These are phyloP conservation scores for Akebia trifoliata DNA, from an alignment of 164 flowering plant genomes.

Conservation along the genomic window DNA sequence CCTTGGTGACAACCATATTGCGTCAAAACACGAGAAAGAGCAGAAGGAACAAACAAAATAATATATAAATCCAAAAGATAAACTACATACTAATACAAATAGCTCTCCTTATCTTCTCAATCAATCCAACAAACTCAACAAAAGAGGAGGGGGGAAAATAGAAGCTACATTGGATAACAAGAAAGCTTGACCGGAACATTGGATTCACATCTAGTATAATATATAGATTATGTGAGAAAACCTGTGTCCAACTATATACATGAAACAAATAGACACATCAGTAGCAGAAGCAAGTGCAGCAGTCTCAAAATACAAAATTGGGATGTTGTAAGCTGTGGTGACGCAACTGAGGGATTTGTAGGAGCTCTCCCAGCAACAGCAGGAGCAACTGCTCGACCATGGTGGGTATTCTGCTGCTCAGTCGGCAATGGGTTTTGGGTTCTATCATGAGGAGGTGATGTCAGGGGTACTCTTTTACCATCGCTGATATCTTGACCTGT, in stretches of 20 bases:
- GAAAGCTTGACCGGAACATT: no score
- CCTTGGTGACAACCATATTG: no score
- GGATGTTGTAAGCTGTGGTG: constrained; percentile 15
- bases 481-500: constrained; percentile 56
- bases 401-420: constrained; percentile 58
- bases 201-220: constrained; percentile 18
- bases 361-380: constrained; percentile 78
- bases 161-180: no score
- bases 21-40: no score
- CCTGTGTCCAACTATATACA: constrained; percentile 7
- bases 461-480: no score
- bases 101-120: constrained; percentile 8
- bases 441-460: constrained; percentile 36
- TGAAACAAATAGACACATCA: constrained; percentile 13
- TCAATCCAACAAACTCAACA: constrained; percentile 18
- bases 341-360: constrained; percentile 44
- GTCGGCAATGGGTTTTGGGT: constrained; percentile 68
- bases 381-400: constrained; percentile 60
- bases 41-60: no score
- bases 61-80: background rate
- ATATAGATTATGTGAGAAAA: background rate
- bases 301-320: constrained; percentile 16
- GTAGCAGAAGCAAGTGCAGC: constrained; percentile 21
- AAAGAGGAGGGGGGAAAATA: no score
- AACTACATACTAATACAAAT: background rate